A percentile compares a stretch with the other conserved stretches of the same genome.
Conservation (phyloP, 805 yeast genomes). For the Pichia exigua region DNA sequence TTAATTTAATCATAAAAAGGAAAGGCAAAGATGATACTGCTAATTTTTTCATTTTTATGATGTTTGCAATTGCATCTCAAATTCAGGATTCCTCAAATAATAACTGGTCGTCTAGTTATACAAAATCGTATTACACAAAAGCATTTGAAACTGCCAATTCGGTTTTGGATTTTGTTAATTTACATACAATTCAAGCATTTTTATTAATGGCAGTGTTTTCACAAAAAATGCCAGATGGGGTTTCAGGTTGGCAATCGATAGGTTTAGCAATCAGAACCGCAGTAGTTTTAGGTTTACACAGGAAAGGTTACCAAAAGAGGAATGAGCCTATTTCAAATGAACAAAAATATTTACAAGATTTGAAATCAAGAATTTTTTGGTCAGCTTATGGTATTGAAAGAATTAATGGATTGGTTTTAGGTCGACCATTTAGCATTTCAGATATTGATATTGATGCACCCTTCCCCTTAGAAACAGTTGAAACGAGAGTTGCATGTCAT, state of each 20-base stretch:
- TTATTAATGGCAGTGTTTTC: constrained; percentile 26
- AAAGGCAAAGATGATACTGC: constrained; percentile 14
- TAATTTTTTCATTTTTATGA: constrained; percentile 26
- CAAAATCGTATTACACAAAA: constrained; percentile 24
- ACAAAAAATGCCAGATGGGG: constrained; percentile 29
- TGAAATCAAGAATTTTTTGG: constrained; percentile 29
- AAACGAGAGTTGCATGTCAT: constrained; percentile 23
- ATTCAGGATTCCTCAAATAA: constrained; percentile 10
- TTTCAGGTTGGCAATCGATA: constrained; percentile 27
- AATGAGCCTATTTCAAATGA: constrained; percentile 2
- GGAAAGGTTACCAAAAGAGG: constrained; percentile 18
- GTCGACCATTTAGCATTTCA: constrained; percentile 31
- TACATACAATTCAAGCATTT: constrained; percentile 29
- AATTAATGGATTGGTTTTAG: constrained; percentile 28
- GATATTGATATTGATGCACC: constrained; percentile 30
- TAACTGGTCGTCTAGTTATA: constrained; percentile 11
- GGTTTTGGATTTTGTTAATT: constrained; percentile 18
- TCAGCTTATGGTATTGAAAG: constrained; percentile 31
- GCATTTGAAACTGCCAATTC: constrained; percentile 24
- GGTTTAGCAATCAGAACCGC: constrained; percentile 28
- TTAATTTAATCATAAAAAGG: constrained; percentile 16
- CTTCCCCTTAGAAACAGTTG: constrained; percentile 17
- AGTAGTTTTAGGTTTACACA: constrained; percentile 27
- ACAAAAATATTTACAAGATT: constrained; percentile 12
- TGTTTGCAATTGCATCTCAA: constrained; percentile 27